Conservation (phyloP, 495 filamentous ascomycete genomes). For the Aspergillus carlsbadensis region DNA sequence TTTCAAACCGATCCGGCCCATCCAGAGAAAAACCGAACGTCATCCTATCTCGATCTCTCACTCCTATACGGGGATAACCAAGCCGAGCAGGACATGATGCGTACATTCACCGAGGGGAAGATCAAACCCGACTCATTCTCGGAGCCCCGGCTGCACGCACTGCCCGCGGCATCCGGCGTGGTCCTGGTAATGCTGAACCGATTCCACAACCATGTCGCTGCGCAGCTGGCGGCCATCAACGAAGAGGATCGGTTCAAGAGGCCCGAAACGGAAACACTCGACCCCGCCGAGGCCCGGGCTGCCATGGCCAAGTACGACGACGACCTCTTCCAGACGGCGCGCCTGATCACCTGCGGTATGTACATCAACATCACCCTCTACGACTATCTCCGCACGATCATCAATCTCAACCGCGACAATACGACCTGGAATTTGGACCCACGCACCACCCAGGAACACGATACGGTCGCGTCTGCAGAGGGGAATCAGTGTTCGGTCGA, state of each 20-base stretch:
- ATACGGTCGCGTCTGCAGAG: constrained; percentile 59
- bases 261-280: not conserved
- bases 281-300: not conserved
- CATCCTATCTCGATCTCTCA: constrained; percentile 57
- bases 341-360: constrained; percentile 26
- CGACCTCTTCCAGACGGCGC: constrained; percentile 39
- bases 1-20: constrained; percentile 49
- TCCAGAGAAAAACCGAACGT: constrained; percentile 45
- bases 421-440: constrained; percentile 28
- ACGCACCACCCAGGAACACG: constrained; percentile 44
- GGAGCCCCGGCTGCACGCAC: constrained; percentile 45
- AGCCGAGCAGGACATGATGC: constrained; percentile 44
- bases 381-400: constrained; percentile 29
- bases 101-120: constrained; percentile 45
- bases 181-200: constrained; percentile 43
- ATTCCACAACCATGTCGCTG: constrained; percentile 43
- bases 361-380: constrained; percentile 22
- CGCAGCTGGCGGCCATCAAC: constrained; percentile 35
- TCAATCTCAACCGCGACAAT: constrained; percentile 16
- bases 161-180: constrained; percentile 47
- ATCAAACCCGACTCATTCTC: constrained; percentile 55
- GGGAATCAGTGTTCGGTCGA: constrained; percentile 63
- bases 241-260: constrained; percentile 37
- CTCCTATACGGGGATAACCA: constrained; percentile 53
- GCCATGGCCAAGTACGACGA: constrained; percentile 31